Base-by-base conservation (phyloP, 345 rosid species). In the Toxicodendron radicans region DNA sequence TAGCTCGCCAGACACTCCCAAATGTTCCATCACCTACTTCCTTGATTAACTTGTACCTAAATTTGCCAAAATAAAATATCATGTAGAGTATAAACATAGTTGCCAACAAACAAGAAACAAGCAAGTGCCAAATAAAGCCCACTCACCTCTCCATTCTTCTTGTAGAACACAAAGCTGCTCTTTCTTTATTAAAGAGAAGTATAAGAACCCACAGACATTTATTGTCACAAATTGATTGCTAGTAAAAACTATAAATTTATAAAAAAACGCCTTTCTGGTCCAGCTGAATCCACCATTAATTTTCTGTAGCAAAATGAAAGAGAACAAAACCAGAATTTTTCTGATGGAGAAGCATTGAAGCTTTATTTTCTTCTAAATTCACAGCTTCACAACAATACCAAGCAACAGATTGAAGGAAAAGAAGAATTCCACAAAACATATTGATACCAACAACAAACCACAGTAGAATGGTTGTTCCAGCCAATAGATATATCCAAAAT, bases 11-110 rank as follows among this genome's bases (percentile, higher is more conserved):
- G 58, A 95, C 99, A 83, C 78, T 90, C 78, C 99, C 99, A 85
- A 93, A 95, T 11, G 99, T 87, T 78, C 99, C 99, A 78, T 90
- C 96, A 70, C 99, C 99, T 75, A 93, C 94, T 83, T 93, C 97
- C 87, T 88, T 91, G 65, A 87, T 86, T 76, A 95, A 83, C 75
- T 83, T 87, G 89, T 92, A 95, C 88, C 99, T 95, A 57, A 12
- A 49, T 23, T 57, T 52, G 11, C 32, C 73, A 67, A 43, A 30
- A 49, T 0, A 35, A 61, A 57, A 68, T 2, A 35, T 51, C 60
- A 54, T 10, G 45, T 32, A 59, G 43, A 53, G 63, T 52, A 76
- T 20, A 17, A 41, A 70, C 20, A 43, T 43, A 66, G 27, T 16
- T 54, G 21, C 17, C 1, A 70, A 27, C 21, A 72, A 16, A 13